Base-by-base conservation (phyloP, 129 eudicot species). In the Calendula officinalis region DNA sequence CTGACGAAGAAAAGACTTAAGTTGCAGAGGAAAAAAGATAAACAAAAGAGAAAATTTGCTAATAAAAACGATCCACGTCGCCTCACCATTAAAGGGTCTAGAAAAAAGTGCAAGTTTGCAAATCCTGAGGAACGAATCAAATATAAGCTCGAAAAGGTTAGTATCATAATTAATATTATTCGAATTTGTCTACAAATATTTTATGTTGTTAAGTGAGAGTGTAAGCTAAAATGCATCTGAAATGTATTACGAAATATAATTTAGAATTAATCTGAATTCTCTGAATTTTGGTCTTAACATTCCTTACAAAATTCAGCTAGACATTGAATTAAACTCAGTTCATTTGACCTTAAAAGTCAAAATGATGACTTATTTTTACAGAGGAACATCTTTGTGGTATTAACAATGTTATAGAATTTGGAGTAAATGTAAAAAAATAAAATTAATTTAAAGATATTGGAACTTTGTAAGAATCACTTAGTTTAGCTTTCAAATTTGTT, bases 71-170 rank as follows among this genome's bases (percentile, higher is more conserved):
- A 82, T 69, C 96, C 96, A 1, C 72, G 89, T 49, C 78, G 86
- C 47, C 83, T 88, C 27, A 69, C 78, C 22, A 69, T 74, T 54
- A 80, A 74, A 79, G 82, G 95, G 46, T 80, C 70, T n/a, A 84
- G 69, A 72, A 71, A 40, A 59, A 81, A 77, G 73, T 69, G 72
- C 36, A 88, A 55, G 75, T 88, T 88, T 78, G 87, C 84, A 0
- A 82, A 45, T 80, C 87, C 76, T 0, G 89, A 77, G 67, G 94
- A 88, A 37, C 66, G 90, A 66, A 82, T 88, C 43, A 77, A 72
- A 37, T 63, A 85, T 76, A 85, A 88, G 81, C 82, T 88, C 58
- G 89, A 88, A 72, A 75, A 76, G 75, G 96, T 85, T 41, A 66
- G 75, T 54, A 42, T 36, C 2, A 27, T 32, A 6, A 33, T 32